phyloP scores from a whole-genome alignment of 257 asterid genomes.

The Handroanthus guayacan region DNA sequence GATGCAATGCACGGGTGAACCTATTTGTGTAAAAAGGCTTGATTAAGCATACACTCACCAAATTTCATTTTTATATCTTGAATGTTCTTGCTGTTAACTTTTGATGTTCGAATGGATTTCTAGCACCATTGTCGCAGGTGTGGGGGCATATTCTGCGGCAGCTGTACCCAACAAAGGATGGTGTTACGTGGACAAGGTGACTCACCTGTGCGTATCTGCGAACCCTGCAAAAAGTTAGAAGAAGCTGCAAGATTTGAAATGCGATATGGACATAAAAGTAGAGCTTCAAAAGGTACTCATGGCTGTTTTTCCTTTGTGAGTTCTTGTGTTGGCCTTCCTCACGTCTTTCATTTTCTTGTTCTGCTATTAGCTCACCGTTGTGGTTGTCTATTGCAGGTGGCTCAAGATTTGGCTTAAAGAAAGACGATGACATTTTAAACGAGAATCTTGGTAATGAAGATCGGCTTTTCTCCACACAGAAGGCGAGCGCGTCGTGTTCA shows the following conservation, averaged over 20 bases:
- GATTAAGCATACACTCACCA: neutral
- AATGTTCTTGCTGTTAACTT: constrained; percentile 27
- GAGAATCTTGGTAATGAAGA: constrained; percentile 60
- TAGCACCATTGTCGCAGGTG: constrained; percentile 99
- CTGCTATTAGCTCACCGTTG: constrained; percentile 22
- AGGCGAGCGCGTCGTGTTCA: constrained; percentile 57
- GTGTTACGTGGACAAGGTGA: constrained; percentile 97
- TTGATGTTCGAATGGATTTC: constrained; percentile 41
- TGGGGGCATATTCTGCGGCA: constrained; percentile 90
- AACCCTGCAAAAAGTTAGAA: constrained; percentile 89
- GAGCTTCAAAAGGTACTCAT: constrained; percentile 67
- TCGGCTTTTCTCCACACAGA: constrained; percentile 41
- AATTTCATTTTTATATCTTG: neutral
- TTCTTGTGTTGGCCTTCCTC: constrained; percentile 21
- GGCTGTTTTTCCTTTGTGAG: constrained; percentile 10
- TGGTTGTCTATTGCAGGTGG: constrained; percentile 57
- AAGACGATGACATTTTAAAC: constrained; percentile 67
- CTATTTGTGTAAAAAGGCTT: neutral
- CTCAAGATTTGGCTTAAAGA: constrained; percentile 61
- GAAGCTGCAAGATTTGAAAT: constrained; percentile 94
- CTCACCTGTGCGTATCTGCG: constrained; percentile 95
- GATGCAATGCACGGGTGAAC: neutral
- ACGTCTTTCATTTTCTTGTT: constrained; percentile 29
- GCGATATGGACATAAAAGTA: constrained; percentile 79
- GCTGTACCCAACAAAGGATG: constrained; percentile 92